Conservation (phyloP, 306 rosid genomes). For the Gillenia trifoliata region DNA sequence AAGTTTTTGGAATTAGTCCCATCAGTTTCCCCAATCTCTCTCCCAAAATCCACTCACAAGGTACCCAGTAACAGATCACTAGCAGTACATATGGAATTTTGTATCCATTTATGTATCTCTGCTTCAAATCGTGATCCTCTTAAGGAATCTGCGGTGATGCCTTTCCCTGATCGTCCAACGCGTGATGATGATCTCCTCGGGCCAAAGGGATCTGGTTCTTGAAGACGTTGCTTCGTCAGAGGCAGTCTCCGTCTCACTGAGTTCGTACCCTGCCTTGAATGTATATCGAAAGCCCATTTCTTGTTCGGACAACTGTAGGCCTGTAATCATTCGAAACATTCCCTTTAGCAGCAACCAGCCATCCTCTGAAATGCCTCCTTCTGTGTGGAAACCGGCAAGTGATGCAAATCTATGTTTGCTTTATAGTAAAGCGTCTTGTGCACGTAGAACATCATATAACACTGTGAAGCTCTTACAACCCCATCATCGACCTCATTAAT, state of each 20-base stretch:
- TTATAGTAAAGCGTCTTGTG: slow-evolving; percentile 52
- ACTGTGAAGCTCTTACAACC: slow-evolving; percentile 74
- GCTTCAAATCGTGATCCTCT: slow-evolving; percentile 8
- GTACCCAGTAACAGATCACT: neutral
- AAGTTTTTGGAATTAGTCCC: neutral
- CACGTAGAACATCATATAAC: slow-evolving; percentile 83
- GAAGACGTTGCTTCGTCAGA: neutral
- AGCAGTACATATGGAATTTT: neutral
- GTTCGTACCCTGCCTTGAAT: slow-evolving; percentile 5
- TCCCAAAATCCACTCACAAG: slow-evolving; percentile 12
- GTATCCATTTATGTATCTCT: neutral
- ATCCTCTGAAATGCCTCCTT: slow-evolving; percentile 44
- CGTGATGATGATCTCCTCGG: neutral
- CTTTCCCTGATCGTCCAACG: neutral
- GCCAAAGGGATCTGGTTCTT: neutral
- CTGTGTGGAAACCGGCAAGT: slow-evolving; percentile 38
- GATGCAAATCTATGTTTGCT: slow-evolving; percentile 44
- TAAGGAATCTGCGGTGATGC: neutral
- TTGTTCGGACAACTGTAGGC: neutral
- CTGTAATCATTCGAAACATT: neutral
- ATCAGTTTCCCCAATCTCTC: neutral
- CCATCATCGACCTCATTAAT: slow-evolving; percentile 77
- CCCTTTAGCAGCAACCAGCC: slow-evolving; percentile 45
- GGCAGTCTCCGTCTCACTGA: neutral
- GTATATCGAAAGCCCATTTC: neutral